phyloP scores from a whole-genome alignment of 805 yeast species.

The Ogataea polymorpha region DNA sequence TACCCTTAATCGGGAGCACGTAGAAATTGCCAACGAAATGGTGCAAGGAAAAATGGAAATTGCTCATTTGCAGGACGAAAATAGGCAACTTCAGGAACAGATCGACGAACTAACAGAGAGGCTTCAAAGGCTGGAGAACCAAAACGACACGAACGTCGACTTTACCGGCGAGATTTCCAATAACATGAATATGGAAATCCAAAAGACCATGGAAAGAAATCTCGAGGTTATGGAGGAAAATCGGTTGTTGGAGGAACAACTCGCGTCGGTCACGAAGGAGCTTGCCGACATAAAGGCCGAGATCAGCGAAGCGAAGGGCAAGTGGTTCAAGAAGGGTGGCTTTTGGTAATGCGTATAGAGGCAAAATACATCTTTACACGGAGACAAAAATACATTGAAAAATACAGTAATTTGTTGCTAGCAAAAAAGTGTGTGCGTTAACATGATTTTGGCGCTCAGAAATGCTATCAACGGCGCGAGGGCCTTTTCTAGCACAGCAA shows the following conservation, averaged over 20 bases:
- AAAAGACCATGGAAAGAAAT: slow-evolving; percentile 58
- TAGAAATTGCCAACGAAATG: slow-evolving; percentile 82
- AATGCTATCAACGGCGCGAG: slow-evolving; percentile 9
- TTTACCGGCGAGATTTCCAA: slow-evolving; percentile 31
- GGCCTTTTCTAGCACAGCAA: slow-evolving; percentile 24
- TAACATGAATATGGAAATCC: slow-evolving; percentile 48
- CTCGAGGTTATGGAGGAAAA: slow-evolving; percentile 65
- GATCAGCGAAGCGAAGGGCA: slow-evolving; percentile 35
- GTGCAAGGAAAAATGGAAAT: slow-evolving; percentile 72
- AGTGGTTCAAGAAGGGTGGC: slow-evolving; percentile 35
- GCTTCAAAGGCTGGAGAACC: slow-evolving; percentile 33
- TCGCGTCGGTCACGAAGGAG: slow-evolving; percentile 39
- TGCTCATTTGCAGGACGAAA: slow-evolving; percentile 76
- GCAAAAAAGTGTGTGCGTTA: not conserved
- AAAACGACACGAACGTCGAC: slow-evolving; percentile 22
- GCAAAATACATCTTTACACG: slow-evolving; percentile 5
- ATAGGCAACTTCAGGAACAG: slow-evolving; percentile 51
- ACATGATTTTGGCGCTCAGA: not conserved
- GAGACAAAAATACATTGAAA: not conserved
- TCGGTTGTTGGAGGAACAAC: slow-evolving; percentile 51
- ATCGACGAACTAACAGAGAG: slow-evolving; percentile 47
- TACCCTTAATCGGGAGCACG: slow-evolving; percentile 74
- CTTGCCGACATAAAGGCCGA: slow-evolving; percentile 28
- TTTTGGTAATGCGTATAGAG: slow-evolving; percentile 18
- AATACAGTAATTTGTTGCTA: not conserved